Base-by-base conservation (phyloP, 2,329 filamentous ascomycete genomes). In the Emergomyces orientalis region DNA sequence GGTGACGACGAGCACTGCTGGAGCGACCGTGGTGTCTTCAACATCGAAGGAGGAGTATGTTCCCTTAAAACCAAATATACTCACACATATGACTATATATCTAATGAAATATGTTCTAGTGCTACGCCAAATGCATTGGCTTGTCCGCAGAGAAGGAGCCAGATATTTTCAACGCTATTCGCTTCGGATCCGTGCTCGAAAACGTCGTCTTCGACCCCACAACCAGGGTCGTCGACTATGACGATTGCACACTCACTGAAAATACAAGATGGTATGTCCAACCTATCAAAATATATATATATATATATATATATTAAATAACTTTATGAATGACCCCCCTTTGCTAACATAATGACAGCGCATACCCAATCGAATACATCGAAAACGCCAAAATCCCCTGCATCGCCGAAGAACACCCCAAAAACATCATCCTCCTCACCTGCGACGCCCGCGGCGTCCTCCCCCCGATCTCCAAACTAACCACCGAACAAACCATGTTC, bases 1-100 rank as follows among this genome's bases (percentile, higher is more conserved):
- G 94, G 94, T 76, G 94, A 99, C 72, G 94, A 99, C 75, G 94
- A 99, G 88, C 94, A 99, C 86, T 97, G 94, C 88, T 99, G 94
- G 94, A 92, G 88, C 71, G 94, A 99, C 76, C 86, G 80, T 63
- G 94, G 94, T 77, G 87, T 99, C 76, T 99, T 99, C 88, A 99
- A 99, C 86, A 99, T 99, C 64, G 94, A 99, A 81, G 94, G 94
- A 72, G 94, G 94, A 68, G 73, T 75, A 72, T 66, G 73, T 72
- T 41, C 6, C 32, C 49, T 45, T 9, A n/a, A 45, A 17, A n/a
- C n/a, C 51, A 6, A 19, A 34, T n/a, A 32, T 34, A 22, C n/a
- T 39, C 19, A 13, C 37, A 34, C 27, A 17, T 22, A n/a, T n/a
- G 47, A n/a, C 56, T 47, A 11, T 62, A 13, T 34, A 37, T 49